Evolutionary conservation across 495 filamentous ascomycete genomes (phyloP).

Genomic region (Hypomontagnella submonticulosa): DNA sequence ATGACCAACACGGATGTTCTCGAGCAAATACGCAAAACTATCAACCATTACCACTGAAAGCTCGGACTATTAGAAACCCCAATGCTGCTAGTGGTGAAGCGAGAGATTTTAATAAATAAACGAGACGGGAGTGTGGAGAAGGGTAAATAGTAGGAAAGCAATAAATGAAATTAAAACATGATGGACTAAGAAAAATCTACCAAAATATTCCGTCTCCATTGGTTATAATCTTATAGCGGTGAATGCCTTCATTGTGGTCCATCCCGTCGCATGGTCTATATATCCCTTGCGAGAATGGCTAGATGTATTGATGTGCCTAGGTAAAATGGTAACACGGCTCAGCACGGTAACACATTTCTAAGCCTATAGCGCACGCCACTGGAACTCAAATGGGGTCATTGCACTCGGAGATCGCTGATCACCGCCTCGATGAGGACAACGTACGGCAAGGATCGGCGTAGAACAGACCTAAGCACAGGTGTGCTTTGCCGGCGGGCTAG

Average conservation of each 20-base stretch:
- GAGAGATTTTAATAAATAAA: too few species aligned
- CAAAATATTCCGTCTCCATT: background rate
- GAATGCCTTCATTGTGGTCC: background rate
- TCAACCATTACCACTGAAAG: too few species aligned
- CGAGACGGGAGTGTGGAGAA: too few species aligned
- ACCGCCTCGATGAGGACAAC: conserved; percentile 19
- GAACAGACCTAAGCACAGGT: conserved; percentile 17
- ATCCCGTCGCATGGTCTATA: background rate
- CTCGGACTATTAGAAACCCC: too few species aligned
- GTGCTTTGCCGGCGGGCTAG: conserved; percentile 33
- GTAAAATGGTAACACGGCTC: conserved; percentile 5
- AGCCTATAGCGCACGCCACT: conserved; percentile 11
- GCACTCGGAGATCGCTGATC: conserved; percentile 43
- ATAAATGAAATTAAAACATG: too few species aligned
- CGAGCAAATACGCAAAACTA: too few species aligned
- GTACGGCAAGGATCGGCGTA: conserved; percentile 34
- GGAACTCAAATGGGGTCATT: conserved; percentile 32
- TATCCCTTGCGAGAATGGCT: background rate
- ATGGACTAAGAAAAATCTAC: too few species aligned
- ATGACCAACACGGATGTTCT: too few species aligned
- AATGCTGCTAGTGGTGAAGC: too few species aligned
- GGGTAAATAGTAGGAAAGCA: too few species aligned
- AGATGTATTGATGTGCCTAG: too few species aligned
- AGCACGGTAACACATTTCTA: conserved; percentile 23
- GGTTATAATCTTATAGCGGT: background rate